A percentile compares a stretch with the other conserved stretches of the same genome.
These are phyloP conservation scores for Sporothrix schenckii DNA, from an alignment of 2,329 filamentous ascomycete species.

Conservation along the genomic window DNA sequence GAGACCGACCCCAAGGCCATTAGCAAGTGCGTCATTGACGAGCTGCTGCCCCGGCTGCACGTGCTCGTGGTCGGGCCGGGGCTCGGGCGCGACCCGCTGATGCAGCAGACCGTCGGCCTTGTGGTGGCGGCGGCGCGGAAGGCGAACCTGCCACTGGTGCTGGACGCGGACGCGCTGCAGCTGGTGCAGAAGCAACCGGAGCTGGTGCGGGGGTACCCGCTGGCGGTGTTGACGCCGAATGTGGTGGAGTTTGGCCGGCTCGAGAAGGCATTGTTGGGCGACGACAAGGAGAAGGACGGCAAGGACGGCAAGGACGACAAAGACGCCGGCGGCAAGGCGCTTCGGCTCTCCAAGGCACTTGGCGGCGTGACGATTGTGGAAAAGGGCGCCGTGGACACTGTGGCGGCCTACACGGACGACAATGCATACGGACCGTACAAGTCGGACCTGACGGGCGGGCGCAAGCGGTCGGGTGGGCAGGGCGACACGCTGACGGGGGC, in stretches of 20 bases:
- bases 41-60: conserved; percentile 82
- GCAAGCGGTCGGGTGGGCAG: conserved; percentile 91
- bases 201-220: conserved; percentile 76
- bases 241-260: conserved; percentile 88
- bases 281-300: conserved; percentile 44
- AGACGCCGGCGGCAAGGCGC: conserved; percentile 50
- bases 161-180: conserved; percentile 87
- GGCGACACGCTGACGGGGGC: conserved; percentile 92
- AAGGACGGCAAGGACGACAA: conserved; percentile 39
- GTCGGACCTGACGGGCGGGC: conserved; percentile 76
- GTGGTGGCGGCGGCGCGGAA: conserved; percentile 79
- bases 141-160: conserved; percentile 73
- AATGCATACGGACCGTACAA: conserved; percentile 59
- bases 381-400: conserved; percentile 81
- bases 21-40: conserved; percentile 67
- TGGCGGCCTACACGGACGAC: conserved; percentile 45
- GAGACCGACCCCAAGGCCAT: conserved; percentile 64
- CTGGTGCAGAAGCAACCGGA: conserved; percentile 75
- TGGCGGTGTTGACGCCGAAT: conserved; percentile 91
- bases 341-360: conserved; percentile 71
- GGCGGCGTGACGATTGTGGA: conserved; percentile 90
- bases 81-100: conserved; percentile 83
- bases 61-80: conserved; percentile 92
- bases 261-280: conserved; percentile 70
- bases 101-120: conserved; percentile 80